Percentiles rank a stretch among this genome's conserved stretches.
These are phyloP conservation scores for Phycomyces blakesleeanus DNA, from an alignment of 192 early-diverging fungal species.

Conservation along the genomic window DNA sequence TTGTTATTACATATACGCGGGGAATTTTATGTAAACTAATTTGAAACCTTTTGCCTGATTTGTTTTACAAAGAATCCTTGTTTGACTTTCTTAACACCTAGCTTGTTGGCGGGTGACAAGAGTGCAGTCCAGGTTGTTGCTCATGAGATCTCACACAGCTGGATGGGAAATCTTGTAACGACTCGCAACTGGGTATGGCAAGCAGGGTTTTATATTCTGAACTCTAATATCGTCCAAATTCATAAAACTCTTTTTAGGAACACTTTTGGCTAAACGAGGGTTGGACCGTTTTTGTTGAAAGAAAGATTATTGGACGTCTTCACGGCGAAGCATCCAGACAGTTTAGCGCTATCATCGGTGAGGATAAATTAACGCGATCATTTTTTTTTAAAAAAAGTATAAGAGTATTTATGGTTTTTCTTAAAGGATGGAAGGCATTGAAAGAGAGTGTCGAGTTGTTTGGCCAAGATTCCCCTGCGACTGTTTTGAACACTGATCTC, in stretches of 20 bases:
- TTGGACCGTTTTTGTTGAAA: conserved; percentile 90
- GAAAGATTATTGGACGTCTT: conserved; percentile 81
- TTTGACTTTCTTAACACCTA: conserved; percentile 96
- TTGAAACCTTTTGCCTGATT: too few relatives aligned
- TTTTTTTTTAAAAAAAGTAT: not conserved
- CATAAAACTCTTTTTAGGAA: conserved; percentile 33
- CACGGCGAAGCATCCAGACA: conserved; percentile 75
- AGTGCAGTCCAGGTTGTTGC: conserved; percentile 92
- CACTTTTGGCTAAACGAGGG: conserved; percentile 95
- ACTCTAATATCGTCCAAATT: not conserved
- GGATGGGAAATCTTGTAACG: conserved; percentile 87
- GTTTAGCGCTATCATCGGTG: conserved; percentile 76
- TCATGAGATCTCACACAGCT: conserved; percentile 92
- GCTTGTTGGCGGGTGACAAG: conserved; percentile 88
- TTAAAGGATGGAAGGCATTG: conserved; percentile 65
- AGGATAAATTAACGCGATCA: not conserved
- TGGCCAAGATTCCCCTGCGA: conserved; percentile 61
- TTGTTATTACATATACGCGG: too few relatives aligned
- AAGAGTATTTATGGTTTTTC: not conserved
- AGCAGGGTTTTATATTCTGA: too few relatives aligned
- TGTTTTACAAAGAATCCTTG: conserved; percentile 86
- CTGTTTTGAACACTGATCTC: conserved; percentile 71
- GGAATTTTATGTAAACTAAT: too few relatives aligned
- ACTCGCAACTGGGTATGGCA: conserved; percentile 72
- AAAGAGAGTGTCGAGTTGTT: conserved; percentile 65